These are phyloP conservation scores for Coemansia sp. DNA, from an alignment of 192 early-diverging fungal genomes.

Conservation along the genomic window DNA sequence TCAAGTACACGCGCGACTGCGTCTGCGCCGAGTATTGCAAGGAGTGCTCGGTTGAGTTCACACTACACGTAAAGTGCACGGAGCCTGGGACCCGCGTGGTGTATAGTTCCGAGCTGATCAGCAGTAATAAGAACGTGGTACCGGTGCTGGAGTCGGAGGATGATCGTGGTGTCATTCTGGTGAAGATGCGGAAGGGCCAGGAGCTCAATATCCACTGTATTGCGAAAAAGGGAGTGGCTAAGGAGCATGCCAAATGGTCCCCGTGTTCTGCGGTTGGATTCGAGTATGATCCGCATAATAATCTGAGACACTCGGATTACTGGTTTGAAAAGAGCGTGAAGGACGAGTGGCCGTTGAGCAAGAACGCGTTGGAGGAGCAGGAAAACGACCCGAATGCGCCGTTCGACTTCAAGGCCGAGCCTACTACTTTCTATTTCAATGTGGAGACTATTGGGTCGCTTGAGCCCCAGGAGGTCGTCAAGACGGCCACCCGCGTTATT, in stretches of 20 bases:
- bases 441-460: constrained; percentile 80
- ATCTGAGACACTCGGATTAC: constrained; percentile 83
- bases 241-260: constrained; percentile 98
- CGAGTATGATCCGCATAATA: constrained; percentile 98
- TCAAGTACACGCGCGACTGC: constrained; percentile 82
- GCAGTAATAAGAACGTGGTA: constrained; percentile 67
- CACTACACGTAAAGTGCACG: constrained; percentile 80
- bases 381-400: constrained; percentile 44
- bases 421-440: constrained; percentile 74
- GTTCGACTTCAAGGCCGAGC: constrained; percentile 82
- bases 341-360: constrained; percentile 79
- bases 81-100: constrained; percentile 77
- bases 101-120: constrained; percentile 78
- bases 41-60: constrained; percentile 88
- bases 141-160: constrained; percentile 68
- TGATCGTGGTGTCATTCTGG: constrained; percentile 78
- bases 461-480: constrained; percentile 70
- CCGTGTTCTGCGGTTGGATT: constrained; percentile 87
- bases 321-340: constrained; percentile 89
- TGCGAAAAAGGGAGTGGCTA: constrained; percentile 96
- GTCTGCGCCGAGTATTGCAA: constrained; percentile 80
- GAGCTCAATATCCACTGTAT: constrained; percentile 87
- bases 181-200: constrained; percentile 90
- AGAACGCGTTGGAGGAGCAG: constrained; percentile 65
- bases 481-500: constrained; percentile 67